Conservation (phyloP, 805 yeast species). For the Candida incommunis region DNA sequence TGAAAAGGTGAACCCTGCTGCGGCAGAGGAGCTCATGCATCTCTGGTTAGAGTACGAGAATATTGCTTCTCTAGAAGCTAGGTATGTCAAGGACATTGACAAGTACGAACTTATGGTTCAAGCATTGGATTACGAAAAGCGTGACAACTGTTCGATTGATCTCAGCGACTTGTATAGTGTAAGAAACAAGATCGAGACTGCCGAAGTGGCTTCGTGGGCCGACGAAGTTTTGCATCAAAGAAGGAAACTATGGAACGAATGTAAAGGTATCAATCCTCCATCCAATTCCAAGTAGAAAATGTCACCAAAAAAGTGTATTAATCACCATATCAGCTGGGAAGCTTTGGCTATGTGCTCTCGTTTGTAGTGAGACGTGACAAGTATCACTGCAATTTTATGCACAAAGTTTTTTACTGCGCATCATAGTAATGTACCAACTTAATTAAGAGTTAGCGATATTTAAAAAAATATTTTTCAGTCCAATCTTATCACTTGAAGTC, state of each 20-base stretch:
- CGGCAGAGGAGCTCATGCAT: slow-evolving; percentile 50
- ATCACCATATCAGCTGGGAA: too few species aligned
- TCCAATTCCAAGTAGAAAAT: too few species aligned
- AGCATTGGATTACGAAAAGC: slow-evolving; percentile 52
- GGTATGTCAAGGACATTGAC: slow-evolving; percentile 86
- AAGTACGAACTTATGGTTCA: slow-evolving; percentile 65
- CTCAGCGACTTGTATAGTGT: slow-evolving; percentile 60
- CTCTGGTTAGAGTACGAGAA: slow-evolving; percentile 87
- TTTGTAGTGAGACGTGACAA: too few species aligned
- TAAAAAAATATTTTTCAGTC: too few species aligned
- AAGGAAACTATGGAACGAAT: slow-evolving; percentile 24
- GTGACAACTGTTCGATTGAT: slow-evolving; percentile 39
- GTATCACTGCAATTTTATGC: too few species aligned
- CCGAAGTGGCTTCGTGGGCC: slow-evolving; percentile 57
- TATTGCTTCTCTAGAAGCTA: slow-evolving; percentile 67
- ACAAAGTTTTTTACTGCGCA: too few species aligned
- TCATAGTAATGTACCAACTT: too few species aligned
- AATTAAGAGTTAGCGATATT: too few species aligned
- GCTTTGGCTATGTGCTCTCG: too few species aligned
- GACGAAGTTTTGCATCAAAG: slow-evolving; percentile 41
- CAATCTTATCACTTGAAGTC: too few species aligned
- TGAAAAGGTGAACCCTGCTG: slow-evolving; percentile 45
- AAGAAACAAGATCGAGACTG: slow-evolving; percentile 46
- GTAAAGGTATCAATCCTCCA: background rate
- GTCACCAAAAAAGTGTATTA: too few species aligned